These are phyloP conservation scores for Trametes coccinea DNA, from an alignment of 768 basidiomycete genomes.

Conservation along the genomic window DNA sequence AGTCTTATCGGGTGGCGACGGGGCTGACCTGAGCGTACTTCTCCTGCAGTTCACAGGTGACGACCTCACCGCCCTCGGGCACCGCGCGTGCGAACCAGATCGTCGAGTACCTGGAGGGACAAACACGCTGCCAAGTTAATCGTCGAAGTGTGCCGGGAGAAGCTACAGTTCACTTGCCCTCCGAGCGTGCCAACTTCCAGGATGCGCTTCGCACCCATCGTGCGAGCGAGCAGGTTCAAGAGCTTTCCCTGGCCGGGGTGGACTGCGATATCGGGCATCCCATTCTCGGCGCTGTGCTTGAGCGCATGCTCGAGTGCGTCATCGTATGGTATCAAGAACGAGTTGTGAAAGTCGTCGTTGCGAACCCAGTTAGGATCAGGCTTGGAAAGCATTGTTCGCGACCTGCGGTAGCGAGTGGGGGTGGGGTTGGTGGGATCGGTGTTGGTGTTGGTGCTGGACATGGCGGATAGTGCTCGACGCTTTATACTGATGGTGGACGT, in stretches of 20 bases:
- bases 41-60: conserved; percentile 47
- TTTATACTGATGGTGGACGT: conserved; percentile 9
- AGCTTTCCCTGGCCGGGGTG: conserved; percentile 58
- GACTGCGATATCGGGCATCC: conserved; percentile 53
- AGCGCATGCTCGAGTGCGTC: conserved; percentile 42
- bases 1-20: background rate
- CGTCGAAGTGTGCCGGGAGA: background rate
- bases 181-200: conserved; percentile 69
- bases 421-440: background rate
- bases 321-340: conserved; percentile 49
- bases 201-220: conserved; percentile 54
- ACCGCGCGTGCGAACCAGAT: conserved; percentile 40
- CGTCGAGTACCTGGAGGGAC: conserved; percentile 34
- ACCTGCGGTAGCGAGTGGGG: background rate
- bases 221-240: conserved; percentile 50
- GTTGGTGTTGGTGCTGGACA: conserved; percentile 1
- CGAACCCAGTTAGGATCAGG: conserved; percentile 44
- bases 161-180: conserved; percentile 42
- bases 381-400: conserved; percentile 16
- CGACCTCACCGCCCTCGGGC: conserved; percentile 50
- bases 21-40: conserved; percentile 45
- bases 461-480: background rate
- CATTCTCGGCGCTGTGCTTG: conserved; percentile 43
- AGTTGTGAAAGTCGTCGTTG: conserved; percentile 57
- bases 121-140: background rate